Conservation (phyloP, 345 rosid species). For the Arabis alpina region DNA sequence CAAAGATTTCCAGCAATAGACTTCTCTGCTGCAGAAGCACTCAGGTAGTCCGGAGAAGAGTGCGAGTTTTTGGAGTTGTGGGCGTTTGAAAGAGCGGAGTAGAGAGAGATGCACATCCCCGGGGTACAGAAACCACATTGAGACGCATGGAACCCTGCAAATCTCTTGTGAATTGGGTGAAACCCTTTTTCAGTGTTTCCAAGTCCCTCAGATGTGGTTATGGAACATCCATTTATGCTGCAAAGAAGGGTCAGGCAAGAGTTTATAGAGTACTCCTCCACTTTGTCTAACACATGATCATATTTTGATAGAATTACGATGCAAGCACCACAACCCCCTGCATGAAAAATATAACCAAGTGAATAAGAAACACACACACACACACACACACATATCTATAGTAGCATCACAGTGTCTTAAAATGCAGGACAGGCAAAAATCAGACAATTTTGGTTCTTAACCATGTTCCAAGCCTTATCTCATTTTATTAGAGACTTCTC, state of each 20-base stretch:
- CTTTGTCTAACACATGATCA: constrained; percentile 53
- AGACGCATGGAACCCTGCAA: constrained; percentile 84
- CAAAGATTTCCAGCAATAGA: constrained; percentile 81
- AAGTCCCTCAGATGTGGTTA: constrained; percentile 87
- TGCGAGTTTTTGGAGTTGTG: constrained; percentile 40
- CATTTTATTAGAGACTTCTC: neutral
- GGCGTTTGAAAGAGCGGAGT: constrained; percentile 72
- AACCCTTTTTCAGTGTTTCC: constrained; percentile 78
- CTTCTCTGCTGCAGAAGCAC: constrained; percentile 77
- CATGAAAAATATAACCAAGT: constrained; percentile 9
- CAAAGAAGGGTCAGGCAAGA: constrained; percentile 90
- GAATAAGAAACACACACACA: constrained; percentile 1
- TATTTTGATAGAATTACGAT: constrained; percentile 75
- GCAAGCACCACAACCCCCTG: constrained; percentile 98
- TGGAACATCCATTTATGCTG: constrained; percentile 73
- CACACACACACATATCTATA: neutral
- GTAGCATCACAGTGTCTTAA: neutral
- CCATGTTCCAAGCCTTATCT: constrained; percentile 6
- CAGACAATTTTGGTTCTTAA: neutral
- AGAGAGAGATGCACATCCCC: constrained; percentile 87
- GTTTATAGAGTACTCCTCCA: constrained; percentile 63
- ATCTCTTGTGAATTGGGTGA: constrained; percentile 81
- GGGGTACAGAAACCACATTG: constrained; percentile 97
- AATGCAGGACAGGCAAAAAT: neutral
- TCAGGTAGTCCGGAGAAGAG: constrained; percentile 42